Evolutionary conservation across 371 early-diverging fungal species (phyloP).

Genomic region (Dinochytrium kinnereticum): DNA sequence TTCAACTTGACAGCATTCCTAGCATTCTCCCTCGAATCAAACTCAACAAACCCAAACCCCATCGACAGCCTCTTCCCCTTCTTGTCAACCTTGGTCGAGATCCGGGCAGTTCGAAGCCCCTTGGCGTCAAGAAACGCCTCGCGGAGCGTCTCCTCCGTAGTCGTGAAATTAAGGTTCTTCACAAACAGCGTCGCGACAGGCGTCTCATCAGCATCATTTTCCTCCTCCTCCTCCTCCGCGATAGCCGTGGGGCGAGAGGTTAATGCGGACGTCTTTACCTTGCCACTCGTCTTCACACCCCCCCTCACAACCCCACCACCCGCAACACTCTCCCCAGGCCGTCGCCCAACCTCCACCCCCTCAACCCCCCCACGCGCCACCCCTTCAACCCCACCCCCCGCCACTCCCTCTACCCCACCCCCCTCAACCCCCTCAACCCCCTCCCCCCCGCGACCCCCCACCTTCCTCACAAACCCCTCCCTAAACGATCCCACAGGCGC

Average conservation of each 20-base stretch:
- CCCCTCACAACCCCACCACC: neutral
- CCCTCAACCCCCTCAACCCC: slow-evolving; percentile 3
- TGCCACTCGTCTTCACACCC: neutral
- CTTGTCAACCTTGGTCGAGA: slow-evolving; percentile 80
- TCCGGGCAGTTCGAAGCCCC: slow-evolving; percentile 77
- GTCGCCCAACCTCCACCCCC: slow-evolving; percentile 16
- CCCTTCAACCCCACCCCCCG: slow-evolving; percentile 25
- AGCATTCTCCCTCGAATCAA: slow-evolving; percentile 77
- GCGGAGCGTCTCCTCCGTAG: slow-evolving; percentile 74
- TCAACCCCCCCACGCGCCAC: slow-evolving; percentile 6
- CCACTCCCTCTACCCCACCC: slow-evolving; percentile 65
- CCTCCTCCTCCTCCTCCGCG: slow-evolving; percentile 17
- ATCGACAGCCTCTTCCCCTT: slow-evolving; percentile 70
- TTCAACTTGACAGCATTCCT: slow-evolving; percentile 79
- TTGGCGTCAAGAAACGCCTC: slow-evolving; percentile 71
- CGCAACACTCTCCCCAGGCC: slow-evolving; percentile 18
- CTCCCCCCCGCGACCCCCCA: slow-evolving; percentile 16
- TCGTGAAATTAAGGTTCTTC: slow-evolving; percentile 93
- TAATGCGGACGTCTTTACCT: slow-evolving; percentile 5
- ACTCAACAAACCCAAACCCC: slow-evolving; percentile 99
- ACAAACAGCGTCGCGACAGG: slow-evolving; percentile 81
- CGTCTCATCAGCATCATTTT: slow-evolving; percentile 38
- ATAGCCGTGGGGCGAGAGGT: slow-evolving; percentile 22
- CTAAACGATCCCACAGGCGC: slow-evolving; percentile 88
- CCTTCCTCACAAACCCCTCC: slow-evolving; percentile 58